phyloP scores from a whole-genome alignment of 257 asterid species.

The Henckelia pumila region DNA sequence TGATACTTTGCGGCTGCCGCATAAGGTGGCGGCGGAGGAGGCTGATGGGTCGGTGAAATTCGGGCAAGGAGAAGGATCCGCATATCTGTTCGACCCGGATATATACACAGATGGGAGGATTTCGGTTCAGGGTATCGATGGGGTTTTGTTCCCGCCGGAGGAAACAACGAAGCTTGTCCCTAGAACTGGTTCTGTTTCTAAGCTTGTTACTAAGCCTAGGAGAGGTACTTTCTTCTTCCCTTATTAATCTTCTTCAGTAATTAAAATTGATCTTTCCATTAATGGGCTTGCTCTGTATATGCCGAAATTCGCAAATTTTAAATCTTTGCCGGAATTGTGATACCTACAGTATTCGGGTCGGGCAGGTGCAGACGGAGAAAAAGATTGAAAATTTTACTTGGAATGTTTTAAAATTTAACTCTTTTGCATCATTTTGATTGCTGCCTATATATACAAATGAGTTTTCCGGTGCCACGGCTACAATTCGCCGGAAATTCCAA shows the following conservation, averaged over 20 bases:
- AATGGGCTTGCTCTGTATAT: too few species aligned
- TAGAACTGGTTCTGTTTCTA: slow-evolving; percentile 30
- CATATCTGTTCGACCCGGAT: slow-evolving; percentile 60
- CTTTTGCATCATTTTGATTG: not conserved
- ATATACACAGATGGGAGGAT: slow-evolving; percentile 64
- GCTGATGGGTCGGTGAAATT: slow-evolving; percentile 65
- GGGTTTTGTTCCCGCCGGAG: slow-evolving; percentile 44
- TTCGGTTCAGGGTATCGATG: slow-evolving; percentile 63
- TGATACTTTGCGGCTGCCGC: slow-evolving; percentile 50
- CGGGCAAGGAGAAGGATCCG: slow-evolving; percentile 47
- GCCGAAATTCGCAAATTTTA: not conserved
- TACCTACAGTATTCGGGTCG: not conserved
- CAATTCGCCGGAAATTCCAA: not conserved
- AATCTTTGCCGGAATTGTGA: not conserved
- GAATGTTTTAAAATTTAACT: too few species aligned
- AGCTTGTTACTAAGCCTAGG: slow-evolving; percentile 34
- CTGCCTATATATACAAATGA: not conserved
- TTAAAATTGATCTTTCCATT: too few species aligned
- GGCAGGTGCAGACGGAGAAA: not conserved
- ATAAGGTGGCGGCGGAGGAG: slow-evolving; percentile 49
- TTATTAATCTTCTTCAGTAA: not conserved
- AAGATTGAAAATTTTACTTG: too few species aligned
- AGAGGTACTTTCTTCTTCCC: slow-evolving; percentile 33
- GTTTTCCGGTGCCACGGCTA: not conserved
- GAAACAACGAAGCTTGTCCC: slow-evolving; percentile 27